Percentiles rank a stretch among this genome's conserved stretches.
Conservation (phyloP, 2,329 filamentous ascomycete species). For the Dactylonectria estremocensis region DNA sequence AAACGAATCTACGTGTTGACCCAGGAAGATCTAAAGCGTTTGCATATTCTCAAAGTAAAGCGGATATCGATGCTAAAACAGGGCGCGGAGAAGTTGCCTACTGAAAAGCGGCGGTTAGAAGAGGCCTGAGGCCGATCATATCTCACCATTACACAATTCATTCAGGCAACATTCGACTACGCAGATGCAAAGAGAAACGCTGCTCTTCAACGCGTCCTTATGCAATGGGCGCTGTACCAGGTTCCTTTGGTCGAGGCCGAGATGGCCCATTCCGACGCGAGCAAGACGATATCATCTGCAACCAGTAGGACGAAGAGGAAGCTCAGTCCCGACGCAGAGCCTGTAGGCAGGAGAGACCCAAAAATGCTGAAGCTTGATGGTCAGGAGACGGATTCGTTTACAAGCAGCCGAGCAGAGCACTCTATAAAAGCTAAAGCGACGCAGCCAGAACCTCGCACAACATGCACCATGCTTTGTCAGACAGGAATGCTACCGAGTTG, state of each 20-base stretch:
- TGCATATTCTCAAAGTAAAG: conserved; percentile 16
- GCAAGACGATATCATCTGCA: neutral
- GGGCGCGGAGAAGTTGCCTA: neutral
- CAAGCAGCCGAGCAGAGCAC: too few relatives aligned
- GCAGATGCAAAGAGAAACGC: conserved; percentile 32
- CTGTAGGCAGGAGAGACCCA: neutral
- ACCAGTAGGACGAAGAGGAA: conserved; percentile 1
- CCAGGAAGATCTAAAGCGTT: conserved; percentile 25
- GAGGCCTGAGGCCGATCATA: neutral
- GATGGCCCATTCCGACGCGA: conserved; percentile 18
- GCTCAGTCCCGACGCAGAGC: neutral
- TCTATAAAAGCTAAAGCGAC: conserved; percentile 9
- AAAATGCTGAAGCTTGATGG: conserved; percentile 1
- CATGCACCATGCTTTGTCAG: too few relatives aligned
- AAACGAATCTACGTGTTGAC: too few relatives aligned
- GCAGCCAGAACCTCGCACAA: conserved; percentile 2
- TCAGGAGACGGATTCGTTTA: neutral
- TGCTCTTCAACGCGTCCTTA: conserved; percentile 37
- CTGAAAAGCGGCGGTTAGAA: conserved; percentile 3
- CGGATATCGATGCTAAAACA: conserved; percentile 30
- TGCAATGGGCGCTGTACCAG: conserved; percentile 50
- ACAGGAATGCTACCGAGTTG: too few relatives aligned
- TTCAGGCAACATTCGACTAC: conserved; percentile 23
- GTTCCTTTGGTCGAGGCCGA: conserved; percentile 49
- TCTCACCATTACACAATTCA: conserved; percentile 8